Conservation (phyloP, 2,329 filamentous ascomycete species). For the Hypoxylon sp. region DNA sequence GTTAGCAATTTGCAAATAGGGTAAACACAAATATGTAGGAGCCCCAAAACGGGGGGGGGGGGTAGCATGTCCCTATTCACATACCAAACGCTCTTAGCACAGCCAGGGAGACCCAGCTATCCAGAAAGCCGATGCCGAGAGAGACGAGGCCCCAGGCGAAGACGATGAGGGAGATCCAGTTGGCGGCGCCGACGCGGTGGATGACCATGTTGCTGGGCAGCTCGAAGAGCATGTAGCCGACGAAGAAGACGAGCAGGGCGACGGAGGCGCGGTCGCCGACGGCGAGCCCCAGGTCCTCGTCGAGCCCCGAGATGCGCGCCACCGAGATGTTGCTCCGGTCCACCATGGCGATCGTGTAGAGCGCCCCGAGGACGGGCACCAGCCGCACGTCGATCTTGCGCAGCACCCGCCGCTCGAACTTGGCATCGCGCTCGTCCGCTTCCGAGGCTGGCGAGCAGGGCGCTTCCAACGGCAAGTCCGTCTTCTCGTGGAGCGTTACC, state of each 20-base stretch:
- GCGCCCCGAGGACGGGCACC: slow-evolving; percentile 41
- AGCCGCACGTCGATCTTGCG: slow-evolving; percentile 49
- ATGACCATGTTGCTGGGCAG: slow-evolving; percentile 45
- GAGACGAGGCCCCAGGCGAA: slow-evolving; percentile 46
- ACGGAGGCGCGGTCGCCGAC: slow-evolving; percentile 44
- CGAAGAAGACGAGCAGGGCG: slow-evolving; percentile 42
- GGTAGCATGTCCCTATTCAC: too few species aligned
- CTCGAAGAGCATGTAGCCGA: slow-evolving; percentile 47
- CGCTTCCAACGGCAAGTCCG: slow-evolving; percentile 5
- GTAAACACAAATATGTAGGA: too few species aligned
- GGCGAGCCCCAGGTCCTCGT: slow-evolving; percentile 48
- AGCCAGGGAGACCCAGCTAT: slow-evolving; percentile 40
- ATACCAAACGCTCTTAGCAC: slow-evolving; percentile 49
- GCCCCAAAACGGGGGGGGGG: too few species aligned
- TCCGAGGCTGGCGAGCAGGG: background rate
- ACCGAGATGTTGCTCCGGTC: slow-evolving; percentile 47
- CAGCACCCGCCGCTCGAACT: slow-evolving; percentile 34
- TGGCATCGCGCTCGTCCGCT: slow-evolving; percentile 15
- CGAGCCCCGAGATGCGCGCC: slow-evolving; percentile 46
- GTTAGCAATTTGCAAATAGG: too few species aligned
- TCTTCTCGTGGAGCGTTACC: slow-evolving; percentile 29
- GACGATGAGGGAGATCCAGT: slow-evolving; percentile 43
- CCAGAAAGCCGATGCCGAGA: slow-evolving; percentile 44
- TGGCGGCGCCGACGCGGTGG: slow-evolving; percentile 43
- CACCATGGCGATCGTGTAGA: slow-evolving; percentile 43